Evolutionary conservation across 2,329 filamentous ascomycete genomes (phyloP), one percentile per base, ranked within the genome.

Genomic region (Pyrenochaeta sp.): DNA sequence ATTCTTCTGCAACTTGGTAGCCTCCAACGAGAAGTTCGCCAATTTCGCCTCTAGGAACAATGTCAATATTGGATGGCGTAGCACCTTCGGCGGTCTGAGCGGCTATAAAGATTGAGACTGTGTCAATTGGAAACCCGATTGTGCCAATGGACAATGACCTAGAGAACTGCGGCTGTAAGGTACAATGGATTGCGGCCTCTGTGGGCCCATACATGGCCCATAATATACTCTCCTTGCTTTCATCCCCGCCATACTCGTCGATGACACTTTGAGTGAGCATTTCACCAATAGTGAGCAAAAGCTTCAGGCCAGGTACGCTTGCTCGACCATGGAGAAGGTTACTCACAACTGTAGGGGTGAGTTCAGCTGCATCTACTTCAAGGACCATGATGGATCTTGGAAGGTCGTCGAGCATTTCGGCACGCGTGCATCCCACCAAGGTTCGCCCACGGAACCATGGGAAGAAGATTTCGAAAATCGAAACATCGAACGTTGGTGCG

Each of bases 131-230:
- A 6, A 85, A 72, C 0, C 93, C 93, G 59, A 97, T 95, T 43
- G 87, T 89, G 3, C 85, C 83, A 4, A 87, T 85, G 2, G 85
- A 81, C 7, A 84, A 85, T 17, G 75, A 72, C 4, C 81, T 78
- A 5, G 77, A 69, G 64, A 96, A 88, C 0, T 80, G 77, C 0
- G 87, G 79, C 59, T 91, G 88, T 4, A 95, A 75, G 0, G 91
- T 96, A 71, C 91, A 97, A 71, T 97, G 93, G 51, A 97, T 96
- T 0, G 92, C 87, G 7, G 91, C 91, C 77, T 97, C 93, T 0
- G 93, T 97, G 1, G 93, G 93, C 0, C 93, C 93, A 69, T 97
- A 97, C 92, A 97, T 96, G 30, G 88, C 93, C 84, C 91, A 93
- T 0, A 97, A 81, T 37, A 96, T 87, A 61, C 90, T 88, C 1